These are phyloP conservation scores for Penicillium sumatraense DNA, from an alignment of 2,329 filamentous ascomycete species.

Conservation along the genomic window DNA sequence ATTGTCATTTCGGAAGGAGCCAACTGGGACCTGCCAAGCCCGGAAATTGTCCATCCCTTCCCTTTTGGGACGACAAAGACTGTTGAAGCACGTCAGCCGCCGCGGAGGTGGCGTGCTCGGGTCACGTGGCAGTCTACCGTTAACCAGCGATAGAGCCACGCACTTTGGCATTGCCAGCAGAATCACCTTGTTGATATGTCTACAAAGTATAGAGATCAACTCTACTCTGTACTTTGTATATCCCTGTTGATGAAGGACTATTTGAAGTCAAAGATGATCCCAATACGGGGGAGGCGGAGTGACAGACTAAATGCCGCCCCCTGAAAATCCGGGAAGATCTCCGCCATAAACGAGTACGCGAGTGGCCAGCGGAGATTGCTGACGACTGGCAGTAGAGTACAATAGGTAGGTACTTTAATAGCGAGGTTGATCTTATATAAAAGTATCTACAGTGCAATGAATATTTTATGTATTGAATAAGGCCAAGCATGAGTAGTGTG, in stretches of 20 bases:
- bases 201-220: neutral
- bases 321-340: conserved; percentile 26
- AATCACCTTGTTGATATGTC: neutral
- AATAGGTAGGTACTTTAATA: neutral
- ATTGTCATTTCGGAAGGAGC: no score
- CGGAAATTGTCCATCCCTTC: conserved; percentile 5
- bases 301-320: conserved; percentile 19
- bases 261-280: no score
- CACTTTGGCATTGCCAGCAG: neutral
- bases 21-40: conserved; percentile 2
- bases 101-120: conserved; percentile 28
- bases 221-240: neutral
- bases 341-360: conserved; percentile 24
- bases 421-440: no score
- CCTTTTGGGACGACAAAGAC: conserved; percentile 1
- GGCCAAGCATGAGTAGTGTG: no score
- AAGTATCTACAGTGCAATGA: no score
- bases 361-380: conserved; percentile 1
- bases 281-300: conserved; percentile 1
- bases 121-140: conserved; percentile 18
- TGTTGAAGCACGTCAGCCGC: conserved; percentile 25
- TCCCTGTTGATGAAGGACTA: neutral
- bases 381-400: neutral
- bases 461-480: no score
- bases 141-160: conserved; percentile 2